Evolutionary conservation across 106 monocot genomes (phyloP), one percentile per base, ranked within the genome.

Genomic region (Allium fistulosum): DNA sequence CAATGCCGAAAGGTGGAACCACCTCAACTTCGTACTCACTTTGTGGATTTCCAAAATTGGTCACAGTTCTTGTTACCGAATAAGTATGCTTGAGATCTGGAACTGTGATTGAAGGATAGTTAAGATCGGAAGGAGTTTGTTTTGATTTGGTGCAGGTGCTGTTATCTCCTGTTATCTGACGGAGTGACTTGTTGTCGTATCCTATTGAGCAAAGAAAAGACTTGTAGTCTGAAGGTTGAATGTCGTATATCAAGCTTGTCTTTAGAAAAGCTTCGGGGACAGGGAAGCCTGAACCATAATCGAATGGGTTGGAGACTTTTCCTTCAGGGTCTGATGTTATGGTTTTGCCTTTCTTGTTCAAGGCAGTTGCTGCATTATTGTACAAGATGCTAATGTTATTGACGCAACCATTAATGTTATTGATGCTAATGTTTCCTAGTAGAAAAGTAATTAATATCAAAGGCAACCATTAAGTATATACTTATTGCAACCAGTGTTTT

Each of bases 31-130:
- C 67, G 69, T 94, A 94, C 14, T 56, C 6, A 51, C 71, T 80
- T 49, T 65, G 18, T 6, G 82, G 82, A 8, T 62, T 63, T 4
- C 94, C 94, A 53, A 94, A 82, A 77, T 94, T 94, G 7, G 87
- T 94, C 70, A 90, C 80, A 4, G 90, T 87, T 72, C 94, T 68
- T 8, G 72, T 70, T 4, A 94, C 69, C 0, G 56, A 68, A 51
- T 59, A 77, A 48, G 63, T 79, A 53, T 61, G 72, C 60, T 72
- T 80, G 46, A 94, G 72, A 53, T 83, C 64, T 9, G 82, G 78
- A 48, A 90, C 74, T 8, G 84, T 72, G 16, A 94, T 85, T 37
- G 94, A 80, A 4, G 94, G 87, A 62, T 94, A 90, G 59, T 94
- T 94, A 51, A 94, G 82, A 60, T 75, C 60, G 11, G 79, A 77